These are phyloP conservation scores for Venturia nashicola DNA, from an alignment of 2,329 filamentous ascomycete genomes.

Conservation along the genomic window DNA sequence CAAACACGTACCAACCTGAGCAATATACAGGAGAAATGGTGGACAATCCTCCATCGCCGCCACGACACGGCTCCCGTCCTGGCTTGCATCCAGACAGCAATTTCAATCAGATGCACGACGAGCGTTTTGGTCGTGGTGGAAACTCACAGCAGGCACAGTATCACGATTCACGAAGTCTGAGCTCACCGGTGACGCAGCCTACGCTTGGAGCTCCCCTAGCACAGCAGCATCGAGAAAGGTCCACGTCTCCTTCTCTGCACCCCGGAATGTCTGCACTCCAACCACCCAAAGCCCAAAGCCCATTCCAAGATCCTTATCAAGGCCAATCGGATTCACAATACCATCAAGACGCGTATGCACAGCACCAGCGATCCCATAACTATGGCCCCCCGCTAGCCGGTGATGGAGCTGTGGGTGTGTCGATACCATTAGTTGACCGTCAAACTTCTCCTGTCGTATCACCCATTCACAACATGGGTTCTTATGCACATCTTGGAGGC, in stretches of 20 bases:
- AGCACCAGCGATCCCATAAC: background rate
- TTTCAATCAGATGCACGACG: conserved; percentile 14
- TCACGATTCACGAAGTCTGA: background rate
- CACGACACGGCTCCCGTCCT: conserved; percentile 19
- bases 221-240: conserved; percentile 35
- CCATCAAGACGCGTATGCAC: conserved; percentile 29
- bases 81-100: conserved; percentile 17
- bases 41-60: conserved; percentile 21
- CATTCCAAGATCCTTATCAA: conserved; percentile 16
- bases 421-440: background rate
- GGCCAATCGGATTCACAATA: conserved; percentile 33
- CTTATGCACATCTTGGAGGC: conserved; percentile 1
- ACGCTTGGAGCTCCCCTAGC: background rate
- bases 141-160: background rate
- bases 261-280: conserved; percentile 15
- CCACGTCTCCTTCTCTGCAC: conserved; percentile 40
- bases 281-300: conserved; percentile 17
- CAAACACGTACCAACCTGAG: background rate
- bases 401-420: background rate
- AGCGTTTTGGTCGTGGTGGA: conserved; percentile 15
- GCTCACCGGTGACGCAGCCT: background rate
- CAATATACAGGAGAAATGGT: background rate
- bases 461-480: background rate
- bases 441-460: background rate
- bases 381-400: conserved; percentile 1